Evolutionary conservation across 306 rosid species (phyloP).

Genomic region (Heteromeles arbutifolia): DNA sequence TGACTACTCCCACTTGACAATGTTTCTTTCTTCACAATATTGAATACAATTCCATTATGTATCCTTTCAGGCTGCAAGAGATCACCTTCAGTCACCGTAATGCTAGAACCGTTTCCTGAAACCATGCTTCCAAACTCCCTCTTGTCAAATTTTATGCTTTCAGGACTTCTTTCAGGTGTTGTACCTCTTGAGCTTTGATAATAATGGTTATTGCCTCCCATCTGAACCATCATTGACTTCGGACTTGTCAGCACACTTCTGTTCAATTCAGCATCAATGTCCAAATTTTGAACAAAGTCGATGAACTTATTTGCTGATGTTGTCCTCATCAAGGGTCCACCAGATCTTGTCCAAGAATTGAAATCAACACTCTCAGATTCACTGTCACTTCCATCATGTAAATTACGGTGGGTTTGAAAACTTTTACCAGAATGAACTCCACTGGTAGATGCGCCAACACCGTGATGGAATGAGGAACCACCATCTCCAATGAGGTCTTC

Average conservation of each 20-base stretch:
- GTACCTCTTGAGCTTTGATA: conserved; percentile 46
- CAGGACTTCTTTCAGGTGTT: conserved; percentile 49
- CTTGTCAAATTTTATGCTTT: conserved; percentile 39
- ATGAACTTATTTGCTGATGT: conserved; percentile 67
- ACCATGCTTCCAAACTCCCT: conserved; percentile 43
- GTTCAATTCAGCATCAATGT: conserved; percentile 48
- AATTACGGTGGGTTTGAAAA: conserved; percentile 35
- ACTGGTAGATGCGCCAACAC: conserved; percentile 29
- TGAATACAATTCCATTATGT: conserved; percentile 70
- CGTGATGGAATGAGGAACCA: conserved; percentile 49
- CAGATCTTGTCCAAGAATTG: conserved; percentile 78
- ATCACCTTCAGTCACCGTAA: conserved; percentile 73
- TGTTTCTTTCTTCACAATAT: conserved; percentile 81
- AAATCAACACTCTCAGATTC: conserved; percentile 63
- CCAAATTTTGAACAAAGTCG: conserved; percentile 75
- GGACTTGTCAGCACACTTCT: conserved; percentile 36
- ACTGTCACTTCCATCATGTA: conserved; percentile 71
- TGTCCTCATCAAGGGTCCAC: conserved; percentile 96
- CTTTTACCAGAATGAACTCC: conserved; percentile 30
- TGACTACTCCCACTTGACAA: conserved; percentile 43
- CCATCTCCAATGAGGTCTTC: conserved; percentile 53
- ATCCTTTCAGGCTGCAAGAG: conserved; percentile 87
- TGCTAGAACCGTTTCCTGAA: conserved; percentile 43
- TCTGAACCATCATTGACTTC: conserved; percentile 27
- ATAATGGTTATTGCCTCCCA: conserved; percentile 23